Conservation (phyloP, 78 protist genomes). For the Dictyostelium citrinum region DNA sequence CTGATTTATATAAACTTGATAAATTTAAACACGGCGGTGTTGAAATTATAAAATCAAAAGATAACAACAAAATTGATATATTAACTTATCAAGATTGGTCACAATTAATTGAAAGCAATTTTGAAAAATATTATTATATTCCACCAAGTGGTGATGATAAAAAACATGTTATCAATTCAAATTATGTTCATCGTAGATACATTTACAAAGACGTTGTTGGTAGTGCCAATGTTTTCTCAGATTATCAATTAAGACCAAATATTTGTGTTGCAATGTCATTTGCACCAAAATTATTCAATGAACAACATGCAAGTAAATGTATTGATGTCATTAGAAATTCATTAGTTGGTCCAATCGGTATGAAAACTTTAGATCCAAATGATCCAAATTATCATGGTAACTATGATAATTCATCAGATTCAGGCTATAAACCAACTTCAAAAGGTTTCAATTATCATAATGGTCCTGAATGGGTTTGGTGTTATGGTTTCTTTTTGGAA, state of each 20-base stretch:
- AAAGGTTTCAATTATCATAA: slow-evolving; percentile 95
- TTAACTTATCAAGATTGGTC: slow-evolving; percentile 78
- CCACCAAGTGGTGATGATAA: slow-evolving; percentile 70
- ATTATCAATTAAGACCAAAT: slow-evolving; percentile 95
- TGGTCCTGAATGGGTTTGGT: slow-evolving; percentile 89
- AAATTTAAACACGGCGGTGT: slow-evolving; percentile 34
- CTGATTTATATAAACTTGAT: background rate
- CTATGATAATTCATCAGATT: slow-evolving; percentile 88
- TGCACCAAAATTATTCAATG: slow-evolving; percentile 85
- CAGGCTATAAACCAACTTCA: slow-evolving; percentile 77
- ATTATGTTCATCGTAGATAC: slow-evolving; percentile 84
- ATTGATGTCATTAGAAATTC: background rate
- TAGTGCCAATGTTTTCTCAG: slow-evolving; percentile 54
- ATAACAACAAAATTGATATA: background rate
- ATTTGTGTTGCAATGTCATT: slow-evolving; percentile 91
- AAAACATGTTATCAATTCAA: slow-evolving; percentile 9
- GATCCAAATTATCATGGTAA: slow-evolving; percentile 86
- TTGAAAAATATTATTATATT: slow-evolving; percentile 83
- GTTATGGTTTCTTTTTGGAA: slow-evolving; percentile 29
- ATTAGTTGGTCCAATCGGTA: slow-evolving; percentile 86
- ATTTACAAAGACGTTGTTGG: slow-evolving; percentile 92
- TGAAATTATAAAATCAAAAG: background rate
- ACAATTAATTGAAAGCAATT: slow-evolving; percentile 31
- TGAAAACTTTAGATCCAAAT: slow-evolving; percentile 86
- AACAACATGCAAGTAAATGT: slow-evolving; percentile 34